A percentile compares a stretch with the other conserved stretches of the same genome.
phyloP scores from a whole-genome alignment of 2,329 filamentous ascomycete species.

The Aspergillus hiratsukae region DNA sequence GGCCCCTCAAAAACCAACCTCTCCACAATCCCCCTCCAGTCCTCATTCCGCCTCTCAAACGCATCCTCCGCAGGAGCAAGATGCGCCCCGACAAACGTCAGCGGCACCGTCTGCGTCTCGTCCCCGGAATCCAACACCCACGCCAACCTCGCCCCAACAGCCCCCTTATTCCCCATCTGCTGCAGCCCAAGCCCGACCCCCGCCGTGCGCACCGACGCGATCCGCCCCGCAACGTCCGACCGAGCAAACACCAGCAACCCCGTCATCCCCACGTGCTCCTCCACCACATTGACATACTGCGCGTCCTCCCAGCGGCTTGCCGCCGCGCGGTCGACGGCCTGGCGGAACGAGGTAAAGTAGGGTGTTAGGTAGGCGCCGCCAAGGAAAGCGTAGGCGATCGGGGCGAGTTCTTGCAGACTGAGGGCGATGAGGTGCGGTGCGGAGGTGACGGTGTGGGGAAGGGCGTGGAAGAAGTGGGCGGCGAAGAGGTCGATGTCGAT shows the following conservation, averaged over 20 bases:
- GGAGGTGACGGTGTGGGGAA: constrained; percentile 42
- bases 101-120: constrained; percentile 53
- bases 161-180: constrained; percentile 94
- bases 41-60: constrained; percentile 69
- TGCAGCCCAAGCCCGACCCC: constrained; percentile 79
- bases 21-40: constrained; percentile 82
- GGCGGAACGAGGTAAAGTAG: constrained; percentile 68
- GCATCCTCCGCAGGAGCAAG: constrained; percentile 83
- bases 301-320: constrained; percentile 39
- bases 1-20: constrained; percentile 63
- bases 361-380: constrained; percentile 73
- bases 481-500: constrained; percentile 69
- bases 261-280: constrained; percentile 81
- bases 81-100: constrained; percentile 81
- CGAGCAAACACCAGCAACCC: constrained; percentile 80
- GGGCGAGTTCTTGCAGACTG: constrained; percentile 81
- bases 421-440: constrained; percentile 65
- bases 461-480: constrained; percentile 60
- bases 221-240: constrained; percentile 51
- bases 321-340: constrained; percentile 68
- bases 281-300: constrained; percentile 65
- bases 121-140: constrained; percentile 45
- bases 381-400: constrained; percentile 77
- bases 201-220: constrained; percentile 68
- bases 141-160: constrained; percentile 70